Percentiles rank a stretch among this genome's conserved stretches.
Evolutionary conservation across 331 rosid species (phyloP).

Genomic region (Ulmus americana): DNA sequence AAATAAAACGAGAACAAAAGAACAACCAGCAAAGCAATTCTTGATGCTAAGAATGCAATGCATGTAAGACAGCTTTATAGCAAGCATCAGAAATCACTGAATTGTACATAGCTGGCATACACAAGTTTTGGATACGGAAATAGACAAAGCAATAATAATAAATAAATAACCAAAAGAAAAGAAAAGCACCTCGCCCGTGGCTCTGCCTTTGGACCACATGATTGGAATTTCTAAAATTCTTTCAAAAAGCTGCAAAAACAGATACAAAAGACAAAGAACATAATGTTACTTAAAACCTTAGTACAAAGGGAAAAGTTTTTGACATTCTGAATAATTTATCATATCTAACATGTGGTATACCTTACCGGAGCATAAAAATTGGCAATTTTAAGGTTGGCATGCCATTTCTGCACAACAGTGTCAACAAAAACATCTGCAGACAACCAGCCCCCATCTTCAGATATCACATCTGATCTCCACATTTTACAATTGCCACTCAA

Average conservation of each 20-base stretch:
- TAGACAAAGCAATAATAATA: not conserved
- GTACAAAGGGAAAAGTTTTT: constrained; percentile 9
- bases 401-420: constrained; percentile 76
- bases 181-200: constrained; percentile 90
- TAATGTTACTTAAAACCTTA: constrained; percentile 19
- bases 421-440: constrained; percentile 80
- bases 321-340: constrained; percentile 10
- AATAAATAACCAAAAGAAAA: not conserved
- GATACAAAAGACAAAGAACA: constrained; percentile 21
- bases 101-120: not conserved
- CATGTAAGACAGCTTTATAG: not conserved
- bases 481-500: constrained; percentile 78
- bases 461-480: constrained; percentile 64
- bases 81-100: not conserved
- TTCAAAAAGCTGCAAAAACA: constrained; percentile 76
- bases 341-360: constrained; percentile 22
- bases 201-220: constrained; percentile 79
- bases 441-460: constrained; percentile 92
- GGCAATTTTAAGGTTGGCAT: constrained; percentile 65
- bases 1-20: not conserved
- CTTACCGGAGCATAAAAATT: constrained; percentile 85
- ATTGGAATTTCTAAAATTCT: constrained; percentile 83
- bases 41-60: not conserved
- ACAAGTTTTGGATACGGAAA: not conserved
- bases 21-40: not conserved